These are phyloP conservation scores for Oryza punctata DNA, from an alignment of 176 grass and related monocot species.

Conservation along the genomic window DNA sequence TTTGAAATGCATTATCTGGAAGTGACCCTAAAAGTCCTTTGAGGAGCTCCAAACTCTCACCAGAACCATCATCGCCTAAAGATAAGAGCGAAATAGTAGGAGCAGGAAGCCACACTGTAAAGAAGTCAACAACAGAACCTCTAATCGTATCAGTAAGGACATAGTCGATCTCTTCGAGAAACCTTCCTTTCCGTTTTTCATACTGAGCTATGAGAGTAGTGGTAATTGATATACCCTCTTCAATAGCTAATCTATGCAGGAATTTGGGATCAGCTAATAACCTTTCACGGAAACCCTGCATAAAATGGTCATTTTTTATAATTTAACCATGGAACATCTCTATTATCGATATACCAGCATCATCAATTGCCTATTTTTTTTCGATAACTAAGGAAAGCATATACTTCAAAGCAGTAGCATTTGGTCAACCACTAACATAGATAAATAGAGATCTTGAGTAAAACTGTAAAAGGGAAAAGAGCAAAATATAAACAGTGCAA, in stretches of 20 bases:
- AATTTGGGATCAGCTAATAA: conserved; percentile 94
- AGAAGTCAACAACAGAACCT: conserved; percentile 97
- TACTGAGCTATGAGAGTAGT: conserved; percentile 92
- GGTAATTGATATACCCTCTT: conserved; percentile 92
- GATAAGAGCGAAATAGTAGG: conserved; percentile 94
- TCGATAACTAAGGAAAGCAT: conserved; percentile 4
- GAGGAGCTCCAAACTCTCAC: conserved; percentile 73
- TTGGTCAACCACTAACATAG: not conserved
- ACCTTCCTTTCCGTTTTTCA: conserved; percentile 84
- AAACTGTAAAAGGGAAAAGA: not conserved
- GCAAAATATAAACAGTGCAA: conserved; percentile 18
- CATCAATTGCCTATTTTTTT: not conserved
- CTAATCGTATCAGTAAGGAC: conserved; percentile 95
- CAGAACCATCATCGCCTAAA: conserved; percentile 67
- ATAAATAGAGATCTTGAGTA: conserved; percentile 5
- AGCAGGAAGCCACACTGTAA: conserved; percentile 98
- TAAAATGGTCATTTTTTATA: conserved; percentile 20
- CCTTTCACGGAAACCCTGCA: conserved; percentile 96
- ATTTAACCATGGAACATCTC: not conserved
- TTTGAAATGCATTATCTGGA: conserved; percentile 98
- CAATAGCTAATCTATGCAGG: conserved; percentile 85
- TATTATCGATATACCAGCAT: not conserved
- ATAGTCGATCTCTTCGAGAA: conserved; percentile 93
- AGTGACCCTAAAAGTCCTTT: conserved; percentile 83
- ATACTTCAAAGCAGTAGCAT: not conserved